Percentiles rank a stretch among this genome's conserved stretches.
These are phyloP conservation scores for Colletotrichum somersetense DNA, from an alignment of 2,329 filamentous ascomycete species.

Conservation along the genomic window DNA sequence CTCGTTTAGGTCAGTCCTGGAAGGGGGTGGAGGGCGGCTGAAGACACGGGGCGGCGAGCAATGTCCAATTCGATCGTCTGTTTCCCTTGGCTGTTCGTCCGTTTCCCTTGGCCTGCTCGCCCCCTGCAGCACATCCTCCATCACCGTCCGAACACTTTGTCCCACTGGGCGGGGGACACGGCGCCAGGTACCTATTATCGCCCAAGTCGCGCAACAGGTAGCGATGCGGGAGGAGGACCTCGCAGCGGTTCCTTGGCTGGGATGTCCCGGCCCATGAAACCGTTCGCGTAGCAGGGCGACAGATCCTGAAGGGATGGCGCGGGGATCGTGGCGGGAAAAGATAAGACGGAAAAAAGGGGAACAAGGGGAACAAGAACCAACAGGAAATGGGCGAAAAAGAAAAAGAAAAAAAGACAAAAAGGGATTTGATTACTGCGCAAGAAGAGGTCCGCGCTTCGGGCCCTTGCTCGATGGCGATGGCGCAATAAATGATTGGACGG, in stretches of 20 bases:
- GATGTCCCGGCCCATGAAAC: conserved; percentile 39
- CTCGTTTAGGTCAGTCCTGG: conserved; percentile 22
- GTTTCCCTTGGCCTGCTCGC: not conserved
- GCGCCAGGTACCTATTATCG: not conserved
- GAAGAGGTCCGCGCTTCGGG: conserved; percentile 30
- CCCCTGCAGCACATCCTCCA: conserved; percentile 32
- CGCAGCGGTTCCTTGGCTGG: conserved; percentile 9
- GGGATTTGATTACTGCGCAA: not conserved
- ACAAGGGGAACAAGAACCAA: not conserved
- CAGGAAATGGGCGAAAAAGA: not conserved
- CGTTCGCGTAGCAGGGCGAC: conserved; percentile 34
- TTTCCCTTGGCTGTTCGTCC: conserved; percentile 1
- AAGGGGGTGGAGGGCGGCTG: not conserved
- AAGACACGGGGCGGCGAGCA: not conserved
- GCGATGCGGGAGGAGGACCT: not conserved
- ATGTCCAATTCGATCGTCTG: conserved; percentile 14
- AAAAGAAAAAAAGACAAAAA: too few relatives aligned
- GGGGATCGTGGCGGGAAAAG: conserved; percentile 32
- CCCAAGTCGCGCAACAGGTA: not conserved
- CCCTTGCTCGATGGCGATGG: conserved; percentile 1
- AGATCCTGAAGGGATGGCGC: conserved; percentile 41
- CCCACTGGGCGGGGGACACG: not conserved
- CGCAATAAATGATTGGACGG: conserved; percentile 22
- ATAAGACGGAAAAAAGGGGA: conserved; percentile 37
- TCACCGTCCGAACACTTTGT: conserved; percentile 34